Conservation (phyloP, 2,329 filamentous ascomycete species). For the Fusarium sarcochroum region DNA sequence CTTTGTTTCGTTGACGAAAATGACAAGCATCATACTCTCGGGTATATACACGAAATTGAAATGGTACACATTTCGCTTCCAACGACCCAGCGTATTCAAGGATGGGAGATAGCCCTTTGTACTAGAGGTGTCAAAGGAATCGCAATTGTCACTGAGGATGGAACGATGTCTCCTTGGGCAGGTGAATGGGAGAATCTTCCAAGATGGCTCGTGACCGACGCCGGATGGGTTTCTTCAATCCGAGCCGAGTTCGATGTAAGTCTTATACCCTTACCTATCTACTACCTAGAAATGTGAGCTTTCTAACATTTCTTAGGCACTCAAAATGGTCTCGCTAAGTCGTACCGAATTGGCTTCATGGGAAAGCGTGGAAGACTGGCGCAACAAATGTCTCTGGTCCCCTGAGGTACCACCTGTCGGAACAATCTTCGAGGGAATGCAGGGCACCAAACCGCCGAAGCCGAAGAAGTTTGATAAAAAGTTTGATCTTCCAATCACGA, state of each 20-base stretch:
- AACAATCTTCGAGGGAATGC: constrained; percentile 15
- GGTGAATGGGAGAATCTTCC: constrained; percentile 11
- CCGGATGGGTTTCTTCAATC: constrained; percentile 14
- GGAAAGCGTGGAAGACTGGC: background rate
- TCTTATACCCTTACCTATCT: background rate
- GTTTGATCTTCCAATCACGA: constrained; percentile 3
- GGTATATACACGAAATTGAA: constrained; percentile 21
- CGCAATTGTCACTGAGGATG: constrained; percentile 7
- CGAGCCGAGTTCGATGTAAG: constrained; percentile 35
- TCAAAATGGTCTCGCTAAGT: constrained; percentile 32
- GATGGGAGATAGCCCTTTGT: constrained; percentile 34
- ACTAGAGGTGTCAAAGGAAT: constrained; percentile 19
- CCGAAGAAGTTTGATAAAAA: background rate
- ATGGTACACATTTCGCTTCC: constrained; percentile 1
- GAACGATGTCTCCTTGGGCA: constrained; percentile 20
- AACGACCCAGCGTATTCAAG: constrained; percentile 13
- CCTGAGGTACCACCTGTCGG: constrained; percentile 11
- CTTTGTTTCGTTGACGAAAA: constrained; percentile 10
- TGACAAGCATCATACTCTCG: constrained; percentile 10
- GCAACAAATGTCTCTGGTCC: constrained; percentile 28
- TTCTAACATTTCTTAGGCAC: constrained; percentile 9
- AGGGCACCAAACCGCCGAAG: constrained; percentile 4
- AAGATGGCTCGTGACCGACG: constrained; percentile 18
- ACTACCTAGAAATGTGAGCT: background rate
- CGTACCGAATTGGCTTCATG: background rate